Base-by-base conservation (phyloP, 352 stramenopile species). In the Phytophthora agathidicida region DNA sequence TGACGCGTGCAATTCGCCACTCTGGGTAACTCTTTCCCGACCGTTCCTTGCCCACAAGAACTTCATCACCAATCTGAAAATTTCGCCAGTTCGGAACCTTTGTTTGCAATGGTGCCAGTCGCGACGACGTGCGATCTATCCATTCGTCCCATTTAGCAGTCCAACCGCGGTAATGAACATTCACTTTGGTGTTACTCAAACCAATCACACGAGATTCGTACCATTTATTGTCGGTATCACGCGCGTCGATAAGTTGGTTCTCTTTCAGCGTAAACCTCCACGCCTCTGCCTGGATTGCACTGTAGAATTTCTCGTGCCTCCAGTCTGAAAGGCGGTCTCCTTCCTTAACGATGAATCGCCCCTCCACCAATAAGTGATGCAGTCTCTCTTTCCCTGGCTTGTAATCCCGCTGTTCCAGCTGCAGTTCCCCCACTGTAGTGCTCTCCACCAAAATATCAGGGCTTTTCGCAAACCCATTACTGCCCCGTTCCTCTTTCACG, bases 101-200 rank as follows among this genome's bases (percentile, higher is more conserved):
- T 3, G 96, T 97, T 46, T 98, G 85, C 47, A 99, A 93, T 2
- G 90, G 92, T 22, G 88, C 81, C 24, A 99, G 68, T 7, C 96
- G 81, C 11, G 82, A 55, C 9, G 96, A 98, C 53, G 92, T 77
- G 24, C 80, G 88, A 5, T 78, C 60, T 20, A 99, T 73, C 94
- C 95, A 99, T 70, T 99, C 96, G 71, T 99, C 96, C 97, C 97
- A 99, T 54, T 97, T 93, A 9, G 84, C 56, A 3, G 97, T 97
- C 96, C 96, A 99, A 6, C 96, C 96, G 49, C 98, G 97, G 65
- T 98, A 99, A 66, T 99, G 96, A 26, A 99, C 88, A 26, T 95
- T 75, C 26, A 99, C 73, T 3, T 85, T 63, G 5, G 23, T 65
- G 1, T 65, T 33, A 2, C 69, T 55, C 23, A 83, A n/a, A 1